Evolutionary conservation across 2,329 filamentous ascomycete genomes (phyloP), one percentile per base, ranked within the genome.

Genomic region (Clarireedia homoeocarpa): DNA sequence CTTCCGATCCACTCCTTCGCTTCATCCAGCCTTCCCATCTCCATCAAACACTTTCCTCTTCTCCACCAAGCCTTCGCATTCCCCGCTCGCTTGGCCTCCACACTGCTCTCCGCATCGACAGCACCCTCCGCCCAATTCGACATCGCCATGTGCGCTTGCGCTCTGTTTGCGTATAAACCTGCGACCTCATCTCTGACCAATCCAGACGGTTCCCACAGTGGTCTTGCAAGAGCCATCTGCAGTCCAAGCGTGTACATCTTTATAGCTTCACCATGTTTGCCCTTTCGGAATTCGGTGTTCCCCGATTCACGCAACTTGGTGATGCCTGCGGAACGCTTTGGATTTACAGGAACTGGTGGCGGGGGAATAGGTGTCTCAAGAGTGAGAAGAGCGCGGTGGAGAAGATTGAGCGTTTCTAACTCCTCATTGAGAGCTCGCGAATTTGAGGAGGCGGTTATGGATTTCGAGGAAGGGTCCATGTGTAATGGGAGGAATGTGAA

Each of bases 1-100:
- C 82, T 79, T 62, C 79, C 80, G 42, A 96, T 79, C 83, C 91
- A 95, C 61, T 85, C 83, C 65, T 77, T 77, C 1, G 91, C 91
- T 81, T 97, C 92, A 55, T 88, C 84, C 67, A 89, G 74, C 59
- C 92, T 73, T 1, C 88, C 87, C 94, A 97, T 97, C 82, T 99
- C 94, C 62, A 86, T 73, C 68, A 97, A 72, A 69, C 90, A 95
- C 74, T 84, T 84, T 9, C 89, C 94, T 59, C 89, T 78, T 59
- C 94, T 79, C 86, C 90, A 96, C 90, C 92, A 97, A 0, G 85
- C 91, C 82, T 97, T 97, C 1, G 89, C 84, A 71, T 99, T 97
- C 40, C 87, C 91, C 44, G 86, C 80, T 62, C 84, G 82, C 78
- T 92, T 91, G 60, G 89, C 85, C 77, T 96, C 91, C 45, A 96